Percentiles rank a stretch among this genome's conserved stretches.
Evolutionary conservation across 2,329 filamentous ascomycete species (phyloP).

Genomic region (Penicillium paneum): DNA sequence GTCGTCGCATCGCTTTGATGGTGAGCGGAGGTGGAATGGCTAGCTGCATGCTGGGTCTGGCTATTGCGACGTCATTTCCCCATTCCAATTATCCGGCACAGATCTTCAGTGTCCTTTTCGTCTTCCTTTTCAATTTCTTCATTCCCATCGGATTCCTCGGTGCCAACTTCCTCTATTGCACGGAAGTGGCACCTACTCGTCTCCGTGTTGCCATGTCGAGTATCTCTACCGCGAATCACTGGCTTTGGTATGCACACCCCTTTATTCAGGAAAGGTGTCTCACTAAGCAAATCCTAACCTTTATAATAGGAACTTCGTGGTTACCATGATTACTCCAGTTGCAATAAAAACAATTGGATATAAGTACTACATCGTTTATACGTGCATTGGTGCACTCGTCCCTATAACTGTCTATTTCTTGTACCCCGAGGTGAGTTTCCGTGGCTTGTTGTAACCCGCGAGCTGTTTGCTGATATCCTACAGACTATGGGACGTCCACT

Average conservation of each 20-base stretch:
- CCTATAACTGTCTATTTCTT: neutral
- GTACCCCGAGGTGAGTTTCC: neutral
- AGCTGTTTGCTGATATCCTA: neutral
- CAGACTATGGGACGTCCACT: neutral
- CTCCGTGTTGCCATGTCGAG: neutral
- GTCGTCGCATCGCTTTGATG: neutral
- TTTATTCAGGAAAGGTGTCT: neutral
- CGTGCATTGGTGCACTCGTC: neutral
- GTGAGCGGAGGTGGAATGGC: neutral
- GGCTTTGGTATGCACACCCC: neutral
- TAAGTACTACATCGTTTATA: neutral
- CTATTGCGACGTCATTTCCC: neutral
- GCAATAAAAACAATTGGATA: neutral
- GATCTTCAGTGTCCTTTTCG: neutral
- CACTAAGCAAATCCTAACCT: neutral
- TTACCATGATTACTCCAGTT: neutral
- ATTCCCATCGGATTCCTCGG: neutral
- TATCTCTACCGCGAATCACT: neutral
- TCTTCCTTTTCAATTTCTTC: neutral
- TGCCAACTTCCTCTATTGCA: neutral
- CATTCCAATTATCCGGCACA: neutral
- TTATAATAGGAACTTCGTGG: neutral
- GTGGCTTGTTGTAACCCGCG: neutral
- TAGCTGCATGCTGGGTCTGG: neutral
- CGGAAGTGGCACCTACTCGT: neutral